Conservation (phyloP, 2,329 filamentous ascomycete species). For the Amauroascus verrucosus region DNA sequence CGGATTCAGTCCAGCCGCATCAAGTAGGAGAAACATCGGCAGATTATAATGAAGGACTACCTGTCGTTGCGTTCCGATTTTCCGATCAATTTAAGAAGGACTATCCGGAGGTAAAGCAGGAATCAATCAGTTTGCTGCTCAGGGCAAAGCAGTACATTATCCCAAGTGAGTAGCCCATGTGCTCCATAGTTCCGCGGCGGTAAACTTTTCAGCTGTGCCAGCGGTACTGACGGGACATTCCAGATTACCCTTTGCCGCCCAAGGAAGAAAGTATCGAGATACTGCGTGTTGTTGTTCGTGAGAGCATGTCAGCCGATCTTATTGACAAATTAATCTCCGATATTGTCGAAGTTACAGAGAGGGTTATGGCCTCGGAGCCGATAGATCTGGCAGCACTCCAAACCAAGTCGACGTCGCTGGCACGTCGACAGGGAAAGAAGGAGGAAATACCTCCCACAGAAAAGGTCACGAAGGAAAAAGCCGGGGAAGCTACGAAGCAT, state of each 20-base stretch:
- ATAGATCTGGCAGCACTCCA: slow-evolving; percentile 44
- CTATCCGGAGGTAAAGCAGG: slow-evolving; percentile 55
- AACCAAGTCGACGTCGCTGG: slow-evolving; percentile 30
- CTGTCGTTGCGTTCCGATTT: slow-evolving; percentile 58
- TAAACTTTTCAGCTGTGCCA: no score
- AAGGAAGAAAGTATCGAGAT: slow-evolving; percentile 54
- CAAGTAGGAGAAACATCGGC: slow-evolving; percentile 44
- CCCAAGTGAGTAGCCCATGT: slow-evolving; percentile 40
- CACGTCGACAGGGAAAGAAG: slow-evolving; percentile 31
- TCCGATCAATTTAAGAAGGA: slow-evolving; percentile 51
- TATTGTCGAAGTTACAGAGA: slow-evolving; percentile 51
- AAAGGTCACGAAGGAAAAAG: slow-evolving; percentile 5
- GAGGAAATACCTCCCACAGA: background rate
- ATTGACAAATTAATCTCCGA: slow-evolving; percentile 54
- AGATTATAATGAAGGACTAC: slow-evolving; percentile 54
- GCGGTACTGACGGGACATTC: no score
- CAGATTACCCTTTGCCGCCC: slow-evolving; percentile 56
- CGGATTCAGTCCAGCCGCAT: slow-evolving; percentile 34
- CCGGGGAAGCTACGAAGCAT: background rate
- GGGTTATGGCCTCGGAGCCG: slow-evolving; percentile 45
- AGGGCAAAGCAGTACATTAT: slow-evolving; percentile 61
- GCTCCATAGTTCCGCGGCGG: no score
- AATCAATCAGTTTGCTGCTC: slow-evolving; percentile 51
- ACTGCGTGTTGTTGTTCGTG: slow-evolving; percentile 55
- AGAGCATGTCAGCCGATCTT: slow-evolving; percentile 59